Evolutionary conservation across 768 basidiomycete genomes (phyloP), one percentile per base, ranked within the genome.

Genomic region (Russula dissimulans): DNA sequence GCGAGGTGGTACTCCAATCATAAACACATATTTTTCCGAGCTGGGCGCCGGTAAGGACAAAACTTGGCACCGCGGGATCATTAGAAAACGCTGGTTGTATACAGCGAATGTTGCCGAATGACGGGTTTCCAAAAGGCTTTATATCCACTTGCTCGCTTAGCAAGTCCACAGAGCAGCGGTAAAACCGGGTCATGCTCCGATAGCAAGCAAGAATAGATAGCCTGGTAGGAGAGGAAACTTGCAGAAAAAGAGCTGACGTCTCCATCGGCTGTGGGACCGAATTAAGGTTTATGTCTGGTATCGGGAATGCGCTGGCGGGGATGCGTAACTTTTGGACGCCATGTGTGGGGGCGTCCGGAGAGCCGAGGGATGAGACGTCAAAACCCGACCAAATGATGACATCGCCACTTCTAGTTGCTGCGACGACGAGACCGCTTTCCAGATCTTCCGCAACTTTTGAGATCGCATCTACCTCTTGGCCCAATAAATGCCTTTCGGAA

Each of bases 11-110:
- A 5, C 68, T 55, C 79, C 81, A 86, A 39, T 80, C 75, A 66
- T 85, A 89, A 4, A 89, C 71, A 57, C 76, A 81, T 46, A 90
- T 71, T 44, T 76, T 82, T 1, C 89, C 89, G 29, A 87, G 73
- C 26, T 74, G 71, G 67, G 91, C 86, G 2, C 90, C 89, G 1
- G 73, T 74, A 9, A 90, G 66, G 36, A 90, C 70, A 67, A 88
- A 81, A 66, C 76, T 79, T 11, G 68, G 65, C 53, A 79, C 75
- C 22, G 63, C 62, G 29, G 62, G 51, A 41, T 72, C 64, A n/a
- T 61, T 45, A 22, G 77, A 69, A 63, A 85, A 83, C 51, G 77
- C 76, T 3, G 84, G 80, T 12, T 71, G 69, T 9, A 88, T 32
- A 39, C 71, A 68, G 7, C 80, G 80, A n/a, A 87, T 74, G 11